Evolutionary conservation across 2,329 filamentous ascomycete genomes (phyloP).

Genomic region (Akanthomyces uredinophilus): DNA sequence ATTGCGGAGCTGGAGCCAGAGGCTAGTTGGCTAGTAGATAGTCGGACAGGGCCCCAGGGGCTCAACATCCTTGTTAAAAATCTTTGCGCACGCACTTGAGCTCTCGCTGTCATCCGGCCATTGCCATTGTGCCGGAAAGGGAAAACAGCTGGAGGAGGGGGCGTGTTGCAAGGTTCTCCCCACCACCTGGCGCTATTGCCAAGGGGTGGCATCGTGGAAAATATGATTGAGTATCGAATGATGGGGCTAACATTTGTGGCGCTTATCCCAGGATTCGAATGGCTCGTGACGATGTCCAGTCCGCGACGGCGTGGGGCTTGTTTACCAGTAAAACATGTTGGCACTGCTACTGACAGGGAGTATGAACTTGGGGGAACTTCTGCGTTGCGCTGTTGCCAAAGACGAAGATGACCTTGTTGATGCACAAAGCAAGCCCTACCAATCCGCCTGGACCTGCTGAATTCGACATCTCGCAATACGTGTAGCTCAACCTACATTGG

Average conservation of each 20-base stretch:
- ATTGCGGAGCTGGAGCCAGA: background rate
- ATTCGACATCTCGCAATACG: too few species aligned
- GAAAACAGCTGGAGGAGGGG: background rate
- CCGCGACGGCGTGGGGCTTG: background rate
- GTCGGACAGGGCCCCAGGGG: too few species aligned
- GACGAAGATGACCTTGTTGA: too few species aligned
- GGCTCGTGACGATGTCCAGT: background rate
- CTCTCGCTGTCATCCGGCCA: too few species aligned
- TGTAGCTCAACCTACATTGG: too few species aligned
- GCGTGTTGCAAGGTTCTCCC: background rate
- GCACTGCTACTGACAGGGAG: background rate
- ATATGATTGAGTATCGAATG: background rate
- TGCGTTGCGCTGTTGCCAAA: background rate
- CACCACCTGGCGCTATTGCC: background rate
- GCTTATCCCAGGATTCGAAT: background rate
- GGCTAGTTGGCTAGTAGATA: too few species aligned
- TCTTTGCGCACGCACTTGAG: too few species aligned
- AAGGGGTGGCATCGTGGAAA: background rate
- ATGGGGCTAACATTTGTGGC: background rate
- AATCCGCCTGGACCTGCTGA: too few species aligned
- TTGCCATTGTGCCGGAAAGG: too few species aligned
- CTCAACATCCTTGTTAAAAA: too few species aligned
- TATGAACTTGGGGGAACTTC: background rate
- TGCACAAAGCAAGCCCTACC: too few species aligned
- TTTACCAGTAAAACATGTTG: background rate